These are phyloP conservation scores for Starmerella etchellsii DNA, from an alignment of 805 yeast genomes.

Conservation along the genomic window DNA sequence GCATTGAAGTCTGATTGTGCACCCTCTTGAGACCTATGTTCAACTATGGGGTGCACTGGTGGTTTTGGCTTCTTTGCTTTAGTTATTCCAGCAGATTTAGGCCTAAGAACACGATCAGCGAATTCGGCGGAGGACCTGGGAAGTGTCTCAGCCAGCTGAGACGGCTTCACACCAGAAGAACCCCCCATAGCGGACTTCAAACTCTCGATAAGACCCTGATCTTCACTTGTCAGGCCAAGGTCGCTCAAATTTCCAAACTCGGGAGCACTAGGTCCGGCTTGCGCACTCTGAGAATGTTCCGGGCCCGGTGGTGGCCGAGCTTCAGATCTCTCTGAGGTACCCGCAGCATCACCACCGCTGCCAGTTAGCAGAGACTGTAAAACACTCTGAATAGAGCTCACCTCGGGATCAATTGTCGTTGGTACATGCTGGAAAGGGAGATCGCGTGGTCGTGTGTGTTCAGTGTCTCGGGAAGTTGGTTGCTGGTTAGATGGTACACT, in stretches of 20 bases:
- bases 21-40: too few species aligned
- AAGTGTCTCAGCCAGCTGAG: too few species aligned
- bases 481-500: not conserved
- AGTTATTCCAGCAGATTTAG: too few species aligned
- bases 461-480: too few species aligned
- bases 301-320: not conserved
- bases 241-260: not conserved
- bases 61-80: too few species aligned
- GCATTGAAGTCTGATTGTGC: constrained; percentile 12
- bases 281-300: not conserved
- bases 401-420: constrained; percentile 15
- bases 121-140: too few species aligned
- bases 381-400: constrained; percentile 16
- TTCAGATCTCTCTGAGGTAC: not conserved
- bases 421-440: not conserved
- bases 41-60: too few species aligned
- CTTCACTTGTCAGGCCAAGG: constrained; percentile 9
- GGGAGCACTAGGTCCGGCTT: not conserved
- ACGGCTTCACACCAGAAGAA: too few species aligned
- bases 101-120: too few species aligned
- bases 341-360: not conserved
- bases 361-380: constrained; percentile 12
- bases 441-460: too few species aligned
- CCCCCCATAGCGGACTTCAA: constrained; percentile 9
- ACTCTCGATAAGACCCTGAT: constrained; percentile 12